Evolutionary conservation across 169 alveolate species (phyloP).

Genomic region (Eimeria falciformis): DNA sequence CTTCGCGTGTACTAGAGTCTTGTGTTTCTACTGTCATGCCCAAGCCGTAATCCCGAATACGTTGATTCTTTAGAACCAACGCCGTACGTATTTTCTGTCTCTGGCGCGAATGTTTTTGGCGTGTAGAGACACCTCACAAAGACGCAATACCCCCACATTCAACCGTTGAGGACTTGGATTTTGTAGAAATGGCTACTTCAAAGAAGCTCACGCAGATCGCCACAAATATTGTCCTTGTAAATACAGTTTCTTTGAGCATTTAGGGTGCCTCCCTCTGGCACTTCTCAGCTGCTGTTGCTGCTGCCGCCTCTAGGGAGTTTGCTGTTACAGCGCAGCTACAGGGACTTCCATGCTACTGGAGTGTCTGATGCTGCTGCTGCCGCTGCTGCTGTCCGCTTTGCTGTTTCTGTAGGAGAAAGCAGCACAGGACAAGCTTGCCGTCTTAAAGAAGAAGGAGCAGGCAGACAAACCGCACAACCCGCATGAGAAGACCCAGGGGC

Average conservation of each 20-base stretch:
- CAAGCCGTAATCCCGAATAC: background rate
- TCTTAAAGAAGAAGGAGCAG: background rate
- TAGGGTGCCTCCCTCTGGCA: too few relatives aligned
- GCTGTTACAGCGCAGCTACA: too few relatives aligned
- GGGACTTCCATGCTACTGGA: too few relatives aligned
- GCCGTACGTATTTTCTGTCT: background rate
- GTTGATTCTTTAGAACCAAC: background rate
- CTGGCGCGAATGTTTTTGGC: background rate
- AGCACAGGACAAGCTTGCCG: background rate
- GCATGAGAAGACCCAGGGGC: background rate
- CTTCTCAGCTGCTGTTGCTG: too few relatives aligned
- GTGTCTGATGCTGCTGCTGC: background rate
- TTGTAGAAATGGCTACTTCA: slow-evolving; percentile 69
- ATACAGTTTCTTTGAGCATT: background rate
- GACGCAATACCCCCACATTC: background rate
- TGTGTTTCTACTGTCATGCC: background rate
- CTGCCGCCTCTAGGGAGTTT: too few relatives aligned
- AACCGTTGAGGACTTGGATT: too few relatives aligned
- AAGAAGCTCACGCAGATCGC: slow-evolving; percentile 70
- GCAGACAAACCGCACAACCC: background rate
- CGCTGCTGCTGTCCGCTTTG: background rate
- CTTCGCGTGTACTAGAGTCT: too few relatives aligned
- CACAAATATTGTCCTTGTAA: slow-evolving; percentile 67
- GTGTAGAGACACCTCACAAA: background rate
- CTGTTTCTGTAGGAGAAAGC: background rate